Evolutionary conservation across 2,329 filamentous ascomycete species (phyloP), one percentile per base, ranked within the genome.

Genomic region (Dactylellina parvicollis): DNA sequence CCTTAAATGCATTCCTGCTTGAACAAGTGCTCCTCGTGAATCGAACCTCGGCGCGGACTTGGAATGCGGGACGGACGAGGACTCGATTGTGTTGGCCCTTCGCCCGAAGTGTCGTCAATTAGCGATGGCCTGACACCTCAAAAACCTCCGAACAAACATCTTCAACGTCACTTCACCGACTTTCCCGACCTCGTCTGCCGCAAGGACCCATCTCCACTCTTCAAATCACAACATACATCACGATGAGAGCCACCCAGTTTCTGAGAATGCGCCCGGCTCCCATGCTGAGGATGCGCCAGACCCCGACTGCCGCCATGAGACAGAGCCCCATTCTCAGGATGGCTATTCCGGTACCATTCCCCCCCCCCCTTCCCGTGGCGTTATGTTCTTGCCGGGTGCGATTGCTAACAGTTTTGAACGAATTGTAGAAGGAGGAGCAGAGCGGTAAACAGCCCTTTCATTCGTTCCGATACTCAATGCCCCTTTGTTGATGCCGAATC

Each of bases 391-490:
- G 40, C 22, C 22, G 14, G n/a, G 28, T 46, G 20, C 26, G 8
- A 8, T 50, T 46, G n/a, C 60, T 61, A 66, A 65, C 26, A 4
- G n/a, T 14, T 30, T 42, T 62, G 12, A 16, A 18, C 10, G 20
- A n/a, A 24, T 4, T 64, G 20, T 52, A 78, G 77, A 78, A 78
- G 61, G 70, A 77, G 44, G 76, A 78, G 60, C 76, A 77, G 72
- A 76, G 74, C 65, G 76, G 77, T 78, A 78, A 26, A 54, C 46
- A 38, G 30, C 38, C 47, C 34, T 70, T 52, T n/a, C 36, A 59
- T 30, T 38, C 12, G n/a, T 22, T 57, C 46, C 59, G 61, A 47
- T n/a, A 44, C 2, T 12, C 36, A 55, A 56, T 54, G 62, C 28
- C 34, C 66, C n/a, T 28, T 28, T 36, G 30, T 30, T n/a, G 42